Base-by-base conservation (phyloP, 2,329 filamentous ascomycete species). In the Microsporum audouinii region DNA sequence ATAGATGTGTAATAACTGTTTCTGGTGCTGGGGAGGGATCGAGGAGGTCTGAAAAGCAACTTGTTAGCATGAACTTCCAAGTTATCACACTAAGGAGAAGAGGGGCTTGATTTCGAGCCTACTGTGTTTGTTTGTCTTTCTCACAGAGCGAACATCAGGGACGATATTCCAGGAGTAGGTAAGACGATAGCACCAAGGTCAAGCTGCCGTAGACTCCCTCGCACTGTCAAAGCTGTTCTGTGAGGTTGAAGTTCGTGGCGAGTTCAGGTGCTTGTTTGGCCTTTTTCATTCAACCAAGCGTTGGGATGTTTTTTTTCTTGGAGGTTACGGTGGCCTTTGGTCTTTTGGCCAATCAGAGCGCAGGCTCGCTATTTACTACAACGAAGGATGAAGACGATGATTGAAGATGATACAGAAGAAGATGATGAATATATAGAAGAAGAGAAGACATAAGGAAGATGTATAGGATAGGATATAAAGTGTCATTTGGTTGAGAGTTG, bases 321-420 rank as follows among this genome's bases (percentile, higher is more conserved):
- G 49, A 27, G 49, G 17, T 57, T 55, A 61, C 60, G 60, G 60
- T 61, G 60, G 60, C 60, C 60, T 61, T 61, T 51, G 29, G 45
- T 36, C 43, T 47, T 34, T 10, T 14, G 17, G 55, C 55, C 55
- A 57, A 57, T 38, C 55, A 57, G 33, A 23, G 38, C 33, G 33
- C 34, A 29, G 14, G 3, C 33, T 38, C 55, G 49, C 49, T 39
- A 27, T 38, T 34, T 57, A 12, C 34, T 47, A 17, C 41, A 17
- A 39, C 14, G 27, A 8, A 4, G 5, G 38, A 43, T 4, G n/a
- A 17, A 2, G 39, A 17, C 2, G 39, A 43, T n/a, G 39, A 43
- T 0, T 3, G 5, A 10, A 41, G 38, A 2, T 4, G 12, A n/a
- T 3, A 6, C 5, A 23, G 14, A 5, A 43, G 17, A n/a, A 43